phyloP scores from a whole-genome alignment of 441 rosid species.

The Populus trichocarpa region DNA sequence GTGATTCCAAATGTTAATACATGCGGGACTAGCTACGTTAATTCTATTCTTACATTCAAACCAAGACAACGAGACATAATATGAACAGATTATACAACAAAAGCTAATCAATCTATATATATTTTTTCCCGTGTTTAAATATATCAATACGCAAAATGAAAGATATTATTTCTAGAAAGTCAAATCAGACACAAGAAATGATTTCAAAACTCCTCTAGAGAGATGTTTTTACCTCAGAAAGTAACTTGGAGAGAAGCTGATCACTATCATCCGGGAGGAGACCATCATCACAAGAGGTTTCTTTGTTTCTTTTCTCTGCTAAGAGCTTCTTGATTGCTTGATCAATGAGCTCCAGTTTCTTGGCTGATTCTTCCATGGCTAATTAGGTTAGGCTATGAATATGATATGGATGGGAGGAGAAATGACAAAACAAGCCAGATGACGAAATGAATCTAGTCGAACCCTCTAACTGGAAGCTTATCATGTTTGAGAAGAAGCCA shows the following conservation, averaged over 20 bases:
- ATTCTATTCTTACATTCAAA: neutral
- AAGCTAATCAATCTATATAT: neutral
- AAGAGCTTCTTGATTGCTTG: slow-evolving; percentile 32
- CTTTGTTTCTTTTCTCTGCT: slow-evolving; percentile 25
- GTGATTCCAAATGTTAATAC: slow-evolving; percentile 39
- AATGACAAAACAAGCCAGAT: neutral
- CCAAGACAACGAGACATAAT: neutral
- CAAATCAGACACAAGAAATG: neutral
- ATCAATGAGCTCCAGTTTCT: slow-evolving; percentile 31
- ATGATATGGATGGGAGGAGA: neutral
- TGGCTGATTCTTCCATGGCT: slow-evolving; percentile 26
- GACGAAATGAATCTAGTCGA: neutral
- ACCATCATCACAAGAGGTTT: neutral
- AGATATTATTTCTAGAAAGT: neutral
- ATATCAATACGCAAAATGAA: neutral
- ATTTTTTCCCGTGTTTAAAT: neutral
- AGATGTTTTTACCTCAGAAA: slow-evolving; percentile 37
- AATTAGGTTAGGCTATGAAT: neutral
- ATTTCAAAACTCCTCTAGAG: neutral
- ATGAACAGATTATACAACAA: neutral
- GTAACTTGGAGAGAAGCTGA: slow-evolving; percentile 34
- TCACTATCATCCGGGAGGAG: slow-evolving; percentile 5
- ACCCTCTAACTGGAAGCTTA: neutral
- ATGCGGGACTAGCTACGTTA: neutral
- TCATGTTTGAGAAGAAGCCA: neutral